Conservation (phyloP, 1,284 basidiomycete genomes). For the Sporisorium graminicola region DNA sequence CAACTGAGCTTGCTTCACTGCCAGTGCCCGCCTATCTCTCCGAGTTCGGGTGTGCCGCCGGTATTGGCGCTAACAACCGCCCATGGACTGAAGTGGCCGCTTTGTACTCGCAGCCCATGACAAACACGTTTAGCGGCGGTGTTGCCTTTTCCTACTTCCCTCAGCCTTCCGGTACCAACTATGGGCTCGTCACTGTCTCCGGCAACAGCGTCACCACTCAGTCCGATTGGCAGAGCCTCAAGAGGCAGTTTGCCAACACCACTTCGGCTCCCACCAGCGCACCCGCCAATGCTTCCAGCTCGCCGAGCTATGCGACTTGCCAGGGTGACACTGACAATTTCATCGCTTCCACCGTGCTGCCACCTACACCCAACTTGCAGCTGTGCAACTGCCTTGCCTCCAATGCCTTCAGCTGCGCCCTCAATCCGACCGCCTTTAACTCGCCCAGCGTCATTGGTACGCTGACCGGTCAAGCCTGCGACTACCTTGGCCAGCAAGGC, state of each 20-base stretch:
- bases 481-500: slow-evolving; percentile 75
- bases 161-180: slow-evolving; percentile 76
- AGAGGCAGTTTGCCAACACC: slow-evolving; percentile 76
- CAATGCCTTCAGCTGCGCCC: slow-evolving; percentile 78
- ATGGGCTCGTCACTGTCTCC: slow-evolving; percentile 85
- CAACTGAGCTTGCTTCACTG: slow-evolving; percentile 72
- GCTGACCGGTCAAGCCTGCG: slow-evolving; percentile 79
- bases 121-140: slow-evolving; percentile 85
- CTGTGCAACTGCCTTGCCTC: slow-evolving; percentile 83
- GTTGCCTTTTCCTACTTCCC: slow-evolving; percentile 77
- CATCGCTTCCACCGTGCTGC: slow-evolving; percentile 79
- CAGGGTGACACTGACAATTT: slow-evolving; percentile 76
- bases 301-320: slow-evolving; percentile 77
- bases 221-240: slow-evolving; percentile 79
- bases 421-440: slow-evolving; percentile 77
- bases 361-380: slow-evolving; percentile 83
- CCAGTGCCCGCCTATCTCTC: slow-evolving; percentile 89
- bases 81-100: slow-evolving; percentile 83
- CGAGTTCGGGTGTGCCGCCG: slow-evolving; percentile 79
- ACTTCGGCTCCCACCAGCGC: slow-evolving; percentile 77
- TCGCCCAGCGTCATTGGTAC: slow-evolving; percentile 78
- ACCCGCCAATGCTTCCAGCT: slow-evolving; percentile 73
- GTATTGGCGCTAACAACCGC: slow-evolving; percentile 77
- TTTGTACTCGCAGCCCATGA: slow-evolving; percentile 81
- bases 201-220: slow-evolving; percentile 76